phyloP scores from a whole-genome alignment of 169 alveolate genomes.

The Plasmodium coatneyi region DNA sequence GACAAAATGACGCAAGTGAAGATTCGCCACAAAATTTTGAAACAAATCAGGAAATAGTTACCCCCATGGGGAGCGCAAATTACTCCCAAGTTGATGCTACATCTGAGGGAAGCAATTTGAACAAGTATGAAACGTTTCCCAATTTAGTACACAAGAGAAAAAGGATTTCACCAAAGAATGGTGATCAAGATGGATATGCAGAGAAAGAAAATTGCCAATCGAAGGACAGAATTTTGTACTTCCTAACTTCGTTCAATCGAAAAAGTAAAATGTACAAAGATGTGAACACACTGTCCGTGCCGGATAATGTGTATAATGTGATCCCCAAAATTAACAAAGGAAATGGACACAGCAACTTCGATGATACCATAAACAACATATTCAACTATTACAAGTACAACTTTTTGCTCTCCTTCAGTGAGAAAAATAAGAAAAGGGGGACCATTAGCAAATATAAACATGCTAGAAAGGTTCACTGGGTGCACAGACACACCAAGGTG shows the following conservation, averaged over 20 bases:
- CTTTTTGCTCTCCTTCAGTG: slow-evolving; percentile 51
- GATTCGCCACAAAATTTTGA: background rate
- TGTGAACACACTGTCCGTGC: slow-evolving; percentile 41
- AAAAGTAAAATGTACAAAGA: slow-evolving; percentile 57
- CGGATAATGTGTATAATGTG: slow-evolving; percentile 66
- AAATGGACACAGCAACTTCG: slow-evolving; percentile 7
- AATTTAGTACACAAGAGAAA: background rate
- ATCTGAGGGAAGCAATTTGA: background rate
- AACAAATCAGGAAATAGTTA: background rate
- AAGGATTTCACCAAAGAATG: background rate
- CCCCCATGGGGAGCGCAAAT: background rate
- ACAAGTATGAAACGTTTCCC: background rate
- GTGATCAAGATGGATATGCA: background rate
- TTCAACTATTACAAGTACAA: slow-evolving; percentile 64
- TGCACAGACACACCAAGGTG: background rate
- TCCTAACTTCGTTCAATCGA: slow-evolving; percentile 38
- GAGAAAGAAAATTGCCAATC: background rate
- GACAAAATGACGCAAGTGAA: background rate
- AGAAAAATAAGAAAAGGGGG: slow-evolving; percentile 1
- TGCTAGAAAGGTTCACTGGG: background rate
- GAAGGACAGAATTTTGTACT: slow-evolving; percentile 4
- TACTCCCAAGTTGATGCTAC: background rate
- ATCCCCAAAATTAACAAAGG: slow-evolving; percentile 55
- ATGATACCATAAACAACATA: slow-evolving; percentile 36
- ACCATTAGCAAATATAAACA: background rate